Conservation (phyloP, 805 yeast genomes). For the Zygosaccharomyces bisporus region DNA sequence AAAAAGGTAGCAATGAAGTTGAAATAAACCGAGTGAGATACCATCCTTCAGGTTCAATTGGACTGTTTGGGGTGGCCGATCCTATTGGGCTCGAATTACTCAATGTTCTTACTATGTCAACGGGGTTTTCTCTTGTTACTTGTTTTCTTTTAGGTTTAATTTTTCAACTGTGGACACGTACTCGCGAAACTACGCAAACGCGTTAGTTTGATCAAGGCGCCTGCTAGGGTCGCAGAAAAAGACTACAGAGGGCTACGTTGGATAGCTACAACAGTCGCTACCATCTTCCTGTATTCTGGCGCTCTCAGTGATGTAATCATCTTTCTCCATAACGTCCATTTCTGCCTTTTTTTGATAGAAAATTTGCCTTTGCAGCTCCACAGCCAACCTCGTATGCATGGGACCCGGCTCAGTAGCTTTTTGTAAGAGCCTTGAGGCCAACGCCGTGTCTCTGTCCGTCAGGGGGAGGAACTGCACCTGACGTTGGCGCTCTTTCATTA, state of each 20-base stretch:
- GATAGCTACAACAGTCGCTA: not conserved
- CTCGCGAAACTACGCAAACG: not conserved
- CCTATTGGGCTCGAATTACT: not conserved
- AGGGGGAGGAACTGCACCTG: constrained; percentile 23
- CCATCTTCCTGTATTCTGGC: no score
- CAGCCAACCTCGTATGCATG: constrained; percentile 15
- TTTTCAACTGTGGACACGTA: not conserved
- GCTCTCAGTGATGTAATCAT: constrained; percentile 3
- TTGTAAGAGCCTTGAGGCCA: constrained; percentile 25
- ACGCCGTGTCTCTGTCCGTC: constrained; percentile 29
- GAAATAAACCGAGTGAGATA: constrained; percentile 4
- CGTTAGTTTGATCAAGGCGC: not conserved
- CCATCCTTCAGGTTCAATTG: constrained; percentile 3
- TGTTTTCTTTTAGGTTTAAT: not conserved
- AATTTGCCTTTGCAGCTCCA: constrained; percentile 57
- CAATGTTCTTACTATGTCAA: not conserved
- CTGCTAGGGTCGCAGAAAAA: not conserved
- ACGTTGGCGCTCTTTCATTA: constrained; percentile 12
- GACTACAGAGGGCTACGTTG: not conserved
- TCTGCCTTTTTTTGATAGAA: constrained; percentile 57
- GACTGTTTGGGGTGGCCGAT: not conserved
- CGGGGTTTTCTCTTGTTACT: not conserved
- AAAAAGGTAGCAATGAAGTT: constrained; percentile 2
- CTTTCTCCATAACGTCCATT: constrained; percentile 40
- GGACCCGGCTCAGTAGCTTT: constrained; percentile 8